A percentile compares a stretch with the other conserved stretches of the same genome.
Conservation (phyloP, 2,329 filamentous ascomycete genomes). For the Hirsutella rhossiliensis region DNA sequence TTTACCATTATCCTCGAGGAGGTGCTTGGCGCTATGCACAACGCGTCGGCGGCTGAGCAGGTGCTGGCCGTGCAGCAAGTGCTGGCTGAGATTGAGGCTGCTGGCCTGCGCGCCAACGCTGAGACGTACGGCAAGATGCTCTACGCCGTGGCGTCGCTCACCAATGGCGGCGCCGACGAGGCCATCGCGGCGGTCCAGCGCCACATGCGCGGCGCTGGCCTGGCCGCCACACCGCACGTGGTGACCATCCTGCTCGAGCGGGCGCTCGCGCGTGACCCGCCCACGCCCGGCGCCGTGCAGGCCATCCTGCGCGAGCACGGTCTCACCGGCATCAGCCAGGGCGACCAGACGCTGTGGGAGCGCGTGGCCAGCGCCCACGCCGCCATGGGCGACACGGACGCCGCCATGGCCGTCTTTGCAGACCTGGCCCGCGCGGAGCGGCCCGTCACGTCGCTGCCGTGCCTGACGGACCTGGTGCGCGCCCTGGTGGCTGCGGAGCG, state of each 20-base stretch:
- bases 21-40: slow-evolving; percentile 29
- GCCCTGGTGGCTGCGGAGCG: slow-evolving; percentile 15
- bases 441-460: slow-evolving; percentile 27
- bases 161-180: slow-evolving; percentile 25
- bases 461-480: slow-evolving; percentile 29
- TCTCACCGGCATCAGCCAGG: slow-evolving; percentile 19
- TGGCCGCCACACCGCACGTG: slow-evolving; percentile 50
- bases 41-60: slow-evolving; percentile 35
- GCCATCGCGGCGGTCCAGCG: slow-evolving; percentile 49
- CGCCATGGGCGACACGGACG: slow-evolving; percentile 32
- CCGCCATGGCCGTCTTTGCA: slow-evolving; percentile 37
- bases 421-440: slow-evolving; percentile 26
- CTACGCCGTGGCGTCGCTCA: slow-evolving; percentile 29
- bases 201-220: slow-evolving; percentile 43
- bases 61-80: slow-evolving; percentile 37
- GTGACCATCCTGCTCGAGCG: slow-evolving; percentile 63
- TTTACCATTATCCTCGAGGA: slow-evolving; percentile 62
- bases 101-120: slow-evolving; percentile 46
- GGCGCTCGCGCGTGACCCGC: slow-evolving; percentile 47
- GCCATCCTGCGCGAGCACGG: slow-evolving; percentile 46
- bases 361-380: slow-evolving; percentile 58
- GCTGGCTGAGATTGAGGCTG: slow-evolving; percentile 43
- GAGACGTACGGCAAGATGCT: slow-evolving; percentile 61
- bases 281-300: slow-evolving; percentile 48
- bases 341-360: slow-evolving; percentile 58